Conservation (phyloP, 1,284 basidiomycete species). For the Papiliotrema flavescens region DNA sequence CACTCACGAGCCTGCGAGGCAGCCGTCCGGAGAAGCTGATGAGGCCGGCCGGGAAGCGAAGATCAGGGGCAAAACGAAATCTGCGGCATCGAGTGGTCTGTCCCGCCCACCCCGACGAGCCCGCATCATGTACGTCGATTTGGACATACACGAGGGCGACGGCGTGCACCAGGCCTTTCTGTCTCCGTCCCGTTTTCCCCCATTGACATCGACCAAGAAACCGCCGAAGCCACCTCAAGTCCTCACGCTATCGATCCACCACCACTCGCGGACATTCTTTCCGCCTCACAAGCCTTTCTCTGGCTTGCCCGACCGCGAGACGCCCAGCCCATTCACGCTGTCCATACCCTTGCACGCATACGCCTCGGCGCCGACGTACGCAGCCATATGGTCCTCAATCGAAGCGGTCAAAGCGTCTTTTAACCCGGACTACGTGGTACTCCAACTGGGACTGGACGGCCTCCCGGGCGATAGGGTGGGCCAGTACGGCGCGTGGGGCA, state of each 20-base stretch:
- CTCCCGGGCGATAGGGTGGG: constrained; percentile 75
- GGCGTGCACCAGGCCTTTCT: constrained; percentile 75
- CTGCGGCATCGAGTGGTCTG: background rate
- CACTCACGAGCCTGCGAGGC: no score
- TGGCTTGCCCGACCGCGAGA: constrained; percentile 52
- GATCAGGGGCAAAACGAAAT: background rate
- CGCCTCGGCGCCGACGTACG: constrained; percentile 61
- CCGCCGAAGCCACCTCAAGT: constrained; percentile 54
- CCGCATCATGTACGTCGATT: constrained; percentile 81
- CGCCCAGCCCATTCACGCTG: constrained; percentile 67
- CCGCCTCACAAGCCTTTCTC: constrained; percentile 60
- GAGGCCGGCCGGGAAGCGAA: background rate
- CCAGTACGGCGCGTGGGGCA: constrained; percentile 66
- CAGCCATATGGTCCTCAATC: constrained; percentile 59
- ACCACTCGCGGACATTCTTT: constrained; percentile 76
- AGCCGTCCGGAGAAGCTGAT: background rate
- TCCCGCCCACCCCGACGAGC: constrained; percentile 48
- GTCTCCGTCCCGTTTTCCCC: constrained; percentile 10
- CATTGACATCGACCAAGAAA: constrained; percentile 9
- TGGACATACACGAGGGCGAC: constrained; percentile 84
- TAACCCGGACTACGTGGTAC: constrained; percentile 69
- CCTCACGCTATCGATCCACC: constrained; percentile 80
- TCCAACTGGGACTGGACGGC: constrained; percentile 84
- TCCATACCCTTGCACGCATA: constrained; percentile 69
- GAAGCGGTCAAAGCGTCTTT: constrained; percentile 63